These are phyloP conservation scores for Suhomyces coccinellae DNA, from an alignment of 1,139 yeast species.

Conservation along the genomic window DNA sequence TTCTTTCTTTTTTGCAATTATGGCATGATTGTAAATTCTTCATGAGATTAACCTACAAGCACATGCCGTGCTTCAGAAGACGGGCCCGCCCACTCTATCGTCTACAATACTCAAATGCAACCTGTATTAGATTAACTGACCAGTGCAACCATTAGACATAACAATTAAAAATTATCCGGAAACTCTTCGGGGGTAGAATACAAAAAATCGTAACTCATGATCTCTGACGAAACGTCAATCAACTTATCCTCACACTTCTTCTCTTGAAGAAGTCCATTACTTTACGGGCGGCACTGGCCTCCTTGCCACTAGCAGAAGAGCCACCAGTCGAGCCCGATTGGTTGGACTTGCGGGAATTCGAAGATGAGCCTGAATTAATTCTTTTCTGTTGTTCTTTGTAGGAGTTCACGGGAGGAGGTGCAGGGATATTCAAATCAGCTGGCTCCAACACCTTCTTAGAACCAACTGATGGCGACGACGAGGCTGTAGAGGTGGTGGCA, in stretches of 20 bases:
- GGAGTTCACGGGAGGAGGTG: conserved; percentile 3
- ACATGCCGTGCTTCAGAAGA: no score
- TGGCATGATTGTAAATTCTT: no score
- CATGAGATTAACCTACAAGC: no score
- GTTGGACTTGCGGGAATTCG: conserved; percentile 18
- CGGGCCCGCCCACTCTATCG: not conserved
- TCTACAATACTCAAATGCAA: not conserved
- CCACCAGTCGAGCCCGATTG: conserved; percentile 15
- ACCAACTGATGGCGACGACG: conserved; percentile 14
- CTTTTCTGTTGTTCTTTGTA: conserved; percentile 16
- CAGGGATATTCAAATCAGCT: conserved; percentile 30
- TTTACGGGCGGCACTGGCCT: conserved; percentile 71
- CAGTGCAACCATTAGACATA: conserved; percentile 9
- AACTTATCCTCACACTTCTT: conserved; percentile 53
- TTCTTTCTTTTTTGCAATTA: no score
- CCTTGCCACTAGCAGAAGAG: conserved; percentile 39
- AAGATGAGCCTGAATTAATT: conserved; percentile 17
- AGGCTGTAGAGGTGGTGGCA: conserved; percentile 13
- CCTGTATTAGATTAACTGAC: conserved; percentile 4
- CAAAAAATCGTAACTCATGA: conserved; percentile 8
- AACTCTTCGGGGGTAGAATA: conserved; percentile 3
- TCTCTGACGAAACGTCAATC: conserved; percentile 7
- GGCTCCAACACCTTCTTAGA: conserved; percentile 44
- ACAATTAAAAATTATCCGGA: conserved; percentile 5
- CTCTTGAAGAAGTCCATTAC: conserved; percentile 82